phyloP scores from a whole-genome alignment of 208 protist genomes.

The Acanthamoeba comandoni region DNA sequence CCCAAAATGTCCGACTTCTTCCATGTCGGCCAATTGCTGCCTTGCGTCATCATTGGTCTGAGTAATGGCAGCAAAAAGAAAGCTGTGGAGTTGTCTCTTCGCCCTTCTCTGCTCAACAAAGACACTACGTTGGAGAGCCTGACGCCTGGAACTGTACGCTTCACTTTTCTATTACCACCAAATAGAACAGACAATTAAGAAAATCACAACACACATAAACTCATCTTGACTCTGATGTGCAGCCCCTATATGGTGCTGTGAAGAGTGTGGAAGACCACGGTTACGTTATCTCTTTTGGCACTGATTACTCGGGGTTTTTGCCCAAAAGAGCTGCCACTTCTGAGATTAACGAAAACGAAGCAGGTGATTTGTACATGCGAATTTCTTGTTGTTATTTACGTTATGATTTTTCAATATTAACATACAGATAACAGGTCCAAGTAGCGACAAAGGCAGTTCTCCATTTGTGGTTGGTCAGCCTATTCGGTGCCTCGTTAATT shows the following conservation, averaged over 20 bases:
- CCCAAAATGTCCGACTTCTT: constrained; percentile 66
- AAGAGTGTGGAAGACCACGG: constrained; percentile 75
- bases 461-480: constrained; percentile 9
- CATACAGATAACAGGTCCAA: neutral
- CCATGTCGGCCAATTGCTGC: constrained; percentile 21
- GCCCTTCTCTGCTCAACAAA: constrained; percentile 61
- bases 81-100: constrained; percentile 11
- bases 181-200: too few relatives aligned
- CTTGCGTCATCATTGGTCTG: constrained; percentile 15
- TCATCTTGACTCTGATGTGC: neutral
- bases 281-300: constrained; percentile 66
- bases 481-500: constrained; percentile 33
- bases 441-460: neutral
- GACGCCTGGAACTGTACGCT: constrained; percentile 14
- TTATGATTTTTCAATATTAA: too few relatives aligned
- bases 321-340: neutral
- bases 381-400: neutral
- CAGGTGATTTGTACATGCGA: too few relatives aligned
- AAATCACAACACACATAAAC: neutral
- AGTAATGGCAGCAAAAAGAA: neutral
- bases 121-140: constrained; percentile 13
- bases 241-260: constrained; percentile 38
- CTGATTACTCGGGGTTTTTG: constrained; percentile 63
- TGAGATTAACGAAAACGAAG: constrained; percentile 32
- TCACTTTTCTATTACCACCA: neutral